Evolutionary conservation across 768 basidiomycete genomes (phyloP).

Genomic region (Suillus hirtellus): DNA sequence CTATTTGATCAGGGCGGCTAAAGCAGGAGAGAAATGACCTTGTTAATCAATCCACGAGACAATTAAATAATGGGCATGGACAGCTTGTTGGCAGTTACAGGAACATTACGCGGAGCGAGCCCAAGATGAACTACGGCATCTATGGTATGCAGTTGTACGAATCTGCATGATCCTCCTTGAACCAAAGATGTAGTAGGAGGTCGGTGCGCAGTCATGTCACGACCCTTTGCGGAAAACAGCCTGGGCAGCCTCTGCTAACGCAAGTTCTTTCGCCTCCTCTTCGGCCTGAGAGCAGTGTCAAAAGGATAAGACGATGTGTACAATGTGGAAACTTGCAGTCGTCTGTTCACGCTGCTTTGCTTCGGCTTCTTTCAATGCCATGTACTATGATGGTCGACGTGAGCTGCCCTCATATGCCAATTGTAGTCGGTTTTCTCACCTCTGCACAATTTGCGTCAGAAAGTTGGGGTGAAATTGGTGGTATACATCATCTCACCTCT

Average conservation of each 20-base stretch:
- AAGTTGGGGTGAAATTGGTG: background rate
- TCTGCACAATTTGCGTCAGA: slow-evolving; percentile 4
- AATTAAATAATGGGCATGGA: background rate
- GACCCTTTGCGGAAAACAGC: slow-evolving; percentile 22
- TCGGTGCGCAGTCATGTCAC: slow-evolving; percentile 2
- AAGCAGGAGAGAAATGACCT: background rate
- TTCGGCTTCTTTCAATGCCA: slow-evolving; percentile 26
- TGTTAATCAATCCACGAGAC: background rate
- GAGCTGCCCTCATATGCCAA: slow-evolving; percentile 1
- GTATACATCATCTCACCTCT: slow-evolving; percentile 24
- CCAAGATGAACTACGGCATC: background rate
- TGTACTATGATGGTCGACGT: slow-evolving; percentile 15
- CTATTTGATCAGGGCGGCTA: too few species aligned
- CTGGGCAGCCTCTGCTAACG: slow-evolving; percentile 34
- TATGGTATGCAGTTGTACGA: background rate
- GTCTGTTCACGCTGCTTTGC: slow-evolving; percentile 18
- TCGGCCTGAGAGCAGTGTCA: slow-evolving; percentile 19
- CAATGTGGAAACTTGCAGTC: slow-evolving; percentile 15
- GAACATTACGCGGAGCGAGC: background rate
- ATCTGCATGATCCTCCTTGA: background rate
- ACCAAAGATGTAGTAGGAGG: background rate
- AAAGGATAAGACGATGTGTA: background rate
- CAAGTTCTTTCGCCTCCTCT: slow-evolving; percentile 30
- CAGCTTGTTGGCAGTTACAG: background rate
- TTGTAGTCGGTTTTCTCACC: background rate